Evolutionary conservation across 108 stramenopile genomes (phyloP), one percentile per base, ranked within the genome.

Genomic region (Craspedostauros australis): DNA sequence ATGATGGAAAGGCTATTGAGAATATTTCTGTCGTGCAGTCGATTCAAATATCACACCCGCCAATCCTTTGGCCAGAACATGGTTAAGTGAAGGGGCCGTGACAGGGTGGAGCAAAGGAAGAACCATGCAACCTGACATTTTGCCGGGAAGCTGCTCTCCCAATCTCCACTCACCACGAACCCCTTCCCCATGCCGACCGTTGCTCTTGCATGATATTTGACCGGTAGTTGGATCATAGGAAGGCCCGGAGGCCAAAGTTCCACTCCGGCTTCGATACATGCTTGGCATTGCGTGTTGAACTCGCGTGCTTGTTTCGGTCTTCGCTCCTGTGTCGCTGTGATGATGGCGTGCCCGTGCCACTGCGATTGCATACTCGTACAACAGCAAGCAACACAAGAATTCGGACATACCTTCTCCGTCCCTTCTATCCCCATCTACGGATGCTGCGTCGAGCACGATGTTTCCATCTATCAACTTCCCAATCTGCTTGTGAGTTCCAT

Each of bases 11-110:
- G 60, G 65, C 68, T 79, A 79, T 79, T 79, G 77, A 79, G 77
- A 68, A 74, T 62, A 54, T 65, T 68, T 62, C 54, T 66, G 77
- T 74, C 40, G 69, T 32, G 34, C 41, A 51, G 44, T 39, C 52
- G 23, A 73, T 78, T 52, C 64, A 67, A 68, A 71, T 50, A 51
- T 79, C 77, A 79, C 77, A 79, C 77, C 77, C 72, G 65, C 65
- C 69, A 36, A 37, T 62, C n/a, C n/a, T n/a, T n/a, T n/a, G n/a
- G n/a, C n/a, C n/a, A n/a, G n/a, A n/a, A n/a, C n/a, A n/a, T n/a
- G n/a, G n/a, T n/a, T n/a, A n/a, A n/a, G 25, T 12, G 39, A 18
- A 19, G 20, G 18, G 12, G 20, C 12, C 12, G 29, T 5, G 19
- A 30, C 39, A 26, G 5, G 19, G 38, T 6, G 20, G 12, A 15